Conservation (phyloP, 2,329 filamentous ascomycete species). For the Nannizziopsis barbatae region DNA sequence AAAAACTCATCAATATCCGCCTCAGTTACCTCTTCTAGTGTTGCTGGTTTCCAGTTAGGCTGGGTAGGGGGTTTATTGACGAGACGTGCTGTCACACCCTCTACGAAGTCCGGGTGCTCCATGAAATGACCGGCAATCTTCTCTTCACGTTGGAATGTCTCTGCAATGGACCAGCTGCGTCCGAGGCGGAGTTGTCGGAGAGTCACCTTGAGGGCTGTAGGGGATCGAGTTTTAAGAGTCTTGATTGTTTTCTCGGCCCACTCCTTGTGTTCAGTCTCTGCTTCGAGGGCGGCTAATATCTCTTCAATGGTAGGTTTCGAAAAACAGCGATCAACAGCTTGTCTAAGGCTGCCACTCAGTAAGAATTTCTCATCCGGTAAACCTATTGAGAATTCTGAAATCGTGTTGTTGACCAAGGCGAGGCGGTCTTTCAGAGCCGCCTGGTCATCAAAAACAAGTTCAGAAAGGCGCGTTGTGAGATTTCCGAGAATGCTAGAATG, state of each 20-base stretch:
- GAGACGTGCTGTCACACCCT: conserved; percentile 76
- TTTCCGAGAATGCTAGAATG: conserved; percentile 76
- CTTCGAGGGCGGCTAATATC: conserved; percentile 57
- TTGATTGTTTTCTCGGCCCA: conserved; percentile 73
- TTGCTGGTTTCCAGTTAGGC: conserved; percentile 66
- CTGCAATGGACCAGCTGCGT: conserved; percentile 62
- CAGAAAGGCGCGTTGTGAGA: conserved; percentile 74
- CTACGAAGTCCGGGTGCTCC: conserved; percentile 78
- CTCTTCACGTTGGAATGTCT: conserved; percentile 79
- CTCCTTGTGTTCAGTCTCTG: conserved; percentile 44
- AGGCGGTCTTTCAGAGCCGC: conserved; percentile 53
- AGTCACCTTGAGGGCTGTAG: conserved; percentile 75
- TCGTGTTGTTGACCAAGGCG: conserved; percentile 66
- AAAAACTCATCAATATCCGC: conserved; percentile 61
- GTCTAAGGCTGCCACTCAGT: conserved; percentile 58
- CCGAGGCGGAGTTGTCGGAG: conserved; percentile 72
- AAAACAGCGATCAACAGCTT: conserved; percentile 78
- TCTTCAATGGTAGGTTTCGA: conserved; percentile 53
- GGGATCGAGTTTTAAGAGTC: conserved; percentile 67
- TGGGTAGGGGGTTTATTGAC: conserved; percentile 55
- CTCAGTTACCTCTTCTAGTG: conserved; percentile 54
- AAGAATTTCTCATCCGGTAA: conserved; percentile 62
- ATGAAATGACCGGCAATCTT: conserved; percentile 80
- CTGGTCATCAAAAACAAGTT: conserved; percentile 78
- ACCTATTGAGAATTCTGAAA: conserved; percentile 83